These are phyloP conservation scores for Scenedesmus sp. DNA, from an alignment of 163 green algal species.

Conservation along the genomic window DNA sequence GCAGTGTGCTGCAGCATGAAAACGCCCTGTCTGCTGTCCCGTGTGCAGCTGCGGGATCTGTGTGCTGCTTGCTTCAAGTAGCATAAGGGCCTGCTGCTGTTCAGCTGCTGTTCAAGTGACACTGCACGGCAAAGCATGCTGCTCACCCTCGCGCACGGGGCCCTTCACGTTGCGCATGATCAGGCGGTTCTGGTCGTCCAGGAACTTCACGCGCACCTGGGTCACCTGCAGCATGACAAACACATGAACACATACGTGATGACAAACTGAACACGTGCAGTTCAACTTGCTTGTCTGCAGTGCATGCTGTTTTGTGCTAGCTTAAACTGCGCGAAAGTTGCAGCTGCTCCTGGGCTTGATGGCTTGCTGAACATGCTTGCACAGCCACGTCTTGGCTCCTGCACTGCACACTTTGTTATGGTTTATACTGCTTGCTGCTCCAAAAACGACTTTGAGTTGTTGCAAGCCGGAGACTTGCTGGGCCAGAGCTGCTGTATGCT, in stretches of 20 bases:
- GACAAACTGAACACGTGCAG: background rate
- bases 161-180: constrained; percentile 99
- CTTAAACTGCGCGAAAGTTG: background rate
- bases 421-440: too few species aligned
- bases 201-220: constrained; percentile 99
- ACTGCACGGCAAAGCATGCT: background rate
- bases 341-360: background rate
- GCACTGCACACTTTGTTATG: background rate
- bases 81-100: background rate
- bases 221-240: constrained; percentile 85
- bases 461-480: background rate
- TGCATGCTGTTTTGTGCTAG: background rate
- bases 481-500: background rate
- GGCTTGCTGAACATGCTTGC: background rate
- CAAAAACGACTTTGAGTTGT: background rate
- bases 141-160: constrained; percentile 96
- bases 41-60: too few species aligned
- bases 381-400: background rate
- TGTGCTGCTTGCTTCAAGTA: too few species aligned
- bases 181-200: constrained; percentile 97
- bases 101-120: background rate
- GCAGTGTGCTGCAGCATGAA: too few species aligned
- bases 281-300: background rate
- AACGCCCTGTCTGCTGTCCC: too few species aligned
- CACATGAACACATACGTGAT: background rate